Evolutionary conservation across 768 basidiomycete genomes (phyloP).

Genomic region (Pulveroboletus sp.): DNA sequence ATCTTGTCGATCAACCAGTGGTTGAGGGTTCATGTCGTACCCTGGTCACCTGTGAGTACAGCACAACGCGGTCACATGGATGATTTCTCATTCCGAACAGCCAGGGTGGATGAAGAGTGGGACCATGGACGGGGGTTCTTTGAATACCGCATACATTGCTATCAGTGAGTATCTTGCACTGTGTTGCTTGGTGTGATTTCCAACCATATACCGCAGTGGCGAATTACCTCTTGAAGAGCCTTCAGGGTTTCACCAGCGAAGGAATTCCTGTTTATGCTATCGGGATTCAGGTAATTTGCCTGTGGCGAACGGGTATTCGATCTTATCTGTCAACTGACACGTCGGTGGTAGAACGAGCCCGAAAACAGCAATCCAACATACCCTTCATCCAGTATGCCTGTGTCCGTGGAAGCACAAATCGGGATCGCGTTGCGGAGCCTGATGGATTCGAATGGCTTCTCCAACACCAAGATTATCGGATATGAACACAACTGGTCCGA

Average conservation of each 20-base stretch:
- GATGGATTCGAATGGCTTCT: constrained; percentile 62
- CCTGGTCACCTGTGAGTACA: constrained; percentile 70
- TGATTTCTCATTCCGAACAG: constrained; percentile 31
- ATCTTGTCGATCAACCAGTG: constrained; percentile 55
- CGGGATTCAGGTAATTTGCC: constrained; percentile 43
- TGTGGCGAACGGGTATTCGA: not conserved
- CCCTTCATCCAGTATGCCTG: constrained; percentile 58
- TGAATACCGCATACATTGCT: constrained; percentile 46
- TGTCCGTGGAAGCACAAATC: constrained; percentile 56
- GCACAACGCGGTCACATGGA: no score
- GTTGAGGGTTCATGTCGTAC: constrained; percentile 55
- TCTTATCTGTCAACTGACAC: not conserved
- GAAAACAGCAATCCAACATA: constrained; percentile 62
- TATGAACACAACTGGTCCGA: constrained; percentile 76
- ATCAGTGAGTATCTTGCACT: constrained; percentile 40
- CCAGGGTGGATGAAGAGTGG: constrained; percentile 80
- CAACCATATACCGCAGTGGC: constrained; percentile 46
- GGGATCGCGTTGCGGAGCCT: constrained; percentile 53
- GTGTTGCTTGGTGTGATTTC: not conserved
- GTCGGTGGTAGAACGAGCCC: constrained; percentile 46
- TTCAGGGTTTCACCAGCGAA: constrained; percentile 64
- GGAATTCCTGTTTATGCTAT: constrained; percentile 65
- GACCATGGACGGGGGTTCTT: constrained; percentile 65
- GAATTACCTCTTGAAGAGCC: constrained; percentile 66
- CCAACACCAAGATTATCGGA: constrained; percentile 59